phyloP scores from a whole-genome alignment of 495 filamentous ascomycete species.

The Cercophora scortea region DNA sequence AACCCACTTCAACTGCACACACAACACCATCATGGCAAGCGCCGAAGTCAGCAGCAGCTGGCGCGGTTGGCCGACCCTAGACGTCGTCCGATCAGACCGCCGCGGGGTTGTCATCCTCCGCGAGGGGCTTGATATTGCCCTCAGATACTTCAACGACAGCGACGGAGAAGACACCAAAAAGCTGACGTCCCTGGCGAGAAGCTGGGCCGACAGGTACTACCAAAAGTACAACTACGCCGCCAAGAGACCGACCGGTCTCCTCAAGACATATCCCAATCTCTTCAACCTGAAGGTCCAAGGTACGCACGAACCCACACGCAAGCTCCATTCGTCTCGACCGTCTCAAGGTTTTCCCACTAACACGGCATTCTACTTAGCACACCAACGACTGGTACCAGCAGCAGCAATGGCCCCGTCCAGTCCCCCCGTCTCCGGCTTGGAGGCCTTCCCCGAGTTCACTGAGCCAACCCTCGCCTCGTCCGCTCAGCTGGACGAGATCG shows the following conservation, averaged over 20 bases:
- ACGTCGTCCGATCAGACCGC: background rate
- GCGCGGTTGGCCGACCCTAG: background rate
- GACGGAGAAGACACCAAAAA: background rate
- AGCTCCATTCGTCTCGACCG: background rate
- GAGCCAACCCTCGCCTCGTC: slow-evolving; percentile 19
- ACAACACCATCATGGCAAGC: background rate
- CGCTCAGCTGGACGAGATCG: slow-evolving; percentile 15
- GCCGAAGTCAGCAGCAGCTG: background rate
- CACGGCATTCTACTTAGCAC: slow-evolving; percentile 2
- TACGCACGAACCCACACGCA: background rate
- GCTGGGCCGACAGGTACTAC: slow-evolving; percentile 17
- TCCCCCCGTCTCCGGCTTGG: slow-evolving; percentile 8
- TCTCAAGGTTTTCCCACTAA: background rate
- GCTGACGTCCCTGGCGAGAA: slow-evolving; percentile 14
- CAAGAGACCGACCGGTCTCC: slow-evolving; percentile 7
- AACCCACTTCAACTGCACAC: background rate
- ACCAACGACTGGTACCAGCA: slow-evolving; percentile 4
- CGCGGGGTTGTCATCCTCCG: slow-evolving; percentile 8
- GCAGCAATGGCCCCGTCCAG: slow-evolving; percentile 1
- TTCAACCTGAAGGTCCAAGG: slow-evolving; percentile 17
- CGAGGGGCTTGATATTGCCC: slow-evolving; percentile 16
- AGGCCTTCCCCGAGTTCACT: slow-evolving; percentile 14
- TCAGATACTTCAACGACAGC: slow-evolving; percentile 20
- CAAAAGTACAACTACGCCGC: slow-evolving; percentile 11
- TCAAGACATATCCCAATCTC: slow-evolving; percentile 13